These are phyloP conservation scores for Acer yangbiense DNA, from an alignment of 345 rosid genomes.

Conservation along the genomic window DNA sequence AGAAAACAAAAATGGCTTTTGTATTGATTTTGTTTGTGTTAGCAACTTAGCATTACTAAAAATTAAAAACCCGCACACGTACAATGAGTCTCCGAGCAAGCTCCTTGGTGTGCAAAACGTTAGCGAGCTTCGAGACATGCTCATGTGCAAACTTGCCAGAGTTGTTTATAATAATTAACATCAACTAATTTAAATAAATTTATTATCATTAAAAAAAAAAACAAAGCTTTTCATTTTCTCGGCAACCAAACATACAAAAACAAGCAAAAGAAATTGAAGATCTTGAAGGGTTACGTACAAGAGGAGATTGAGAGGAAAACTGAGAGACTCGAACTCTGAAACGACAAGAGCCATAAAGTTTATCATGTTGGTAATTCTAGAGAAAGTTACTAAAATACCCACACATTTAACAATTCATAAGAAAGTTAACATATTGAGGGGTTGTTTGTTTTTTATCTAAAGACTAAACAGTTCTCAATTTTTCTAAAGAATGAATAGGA, in stretches of 20 bases:
- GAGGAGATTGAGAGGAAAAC: slow-evolving; percentile 86
- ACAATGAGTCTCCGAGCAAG: slow-evolving; percentile 81
- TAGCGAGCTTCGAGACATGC: slow-evolving; percentile 98
- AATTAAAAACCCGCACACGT: neutral
- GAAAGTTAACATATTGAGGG: no score
- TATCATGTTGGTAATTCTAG: no score
- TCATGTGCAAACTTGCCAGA: slow-evolving; percentile 87
- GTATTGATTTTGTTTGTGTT: neutral
- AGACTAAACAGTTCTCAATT: no score
- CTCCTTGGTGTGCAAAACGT: slow-evolving; percentile 93
- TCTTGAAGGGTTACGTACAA: slow-evolving; percentile 41
- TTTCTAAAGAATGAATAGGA: no score
- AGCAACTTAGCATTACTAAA: neutral
- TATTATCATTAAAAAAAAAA: no score
- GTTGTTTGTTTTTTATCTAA: no score
- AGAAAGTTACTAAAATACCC: no score
- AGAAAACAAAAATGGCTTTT: slow-evolving; percentile 41
- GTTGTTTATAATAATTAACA: slow-evolving; percentile 62
- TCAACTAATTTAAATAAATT: neutral
- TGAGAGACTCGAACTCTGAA: slow-evolving; percentile 61
- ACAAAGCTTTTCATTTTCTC: slow-evolving; percentile 14
- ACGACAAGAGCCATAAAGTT: slow-evolving; percentile 80
- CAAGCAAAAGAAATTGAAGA: no score
- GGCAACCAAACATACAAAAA: slow-evolving; percentile 27
- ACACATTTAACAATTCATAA: no score